Evolutionary conservation across 805 yeast genomes (phyloP), one percentile per base, ranked within the genome.

Genomic region (Saturnispora ahearnii): DNA sequence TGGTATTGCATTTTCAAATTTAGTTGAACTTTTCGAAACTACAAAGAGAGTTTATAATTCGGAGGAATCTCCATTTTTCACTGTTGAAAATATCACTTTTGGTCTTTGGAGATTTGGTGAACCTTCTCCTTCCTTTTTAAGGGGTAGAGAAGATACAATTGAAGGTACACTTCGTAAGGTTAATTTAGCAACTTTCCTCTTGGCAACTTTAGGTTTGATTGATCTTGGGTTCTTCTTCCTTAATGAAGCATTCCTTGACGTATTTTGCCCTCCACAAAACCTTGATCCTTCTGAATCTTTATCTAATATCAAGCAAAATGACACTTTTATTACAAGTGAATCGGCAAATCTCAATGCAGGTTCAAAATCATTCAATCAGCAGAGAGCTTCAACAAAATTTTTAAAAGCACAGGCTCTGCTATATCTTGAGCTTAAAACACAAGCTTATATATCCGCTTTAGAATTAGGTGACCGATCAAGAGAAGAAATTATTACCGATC

Each of bases 381-480:
- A 59, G 13, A 53, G 54, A 33, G 54, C 53, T 15, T 60, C 61
- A 41, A 64, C 69, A 4, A 67, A 67, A 57, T 69, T 93, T 40
- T 69, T 88, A 51, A 89, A 89, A 62, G 78, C 85, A 9, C 96
- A 87, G 57, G 89, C 93, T 0, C 79, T 78, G 11, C 67, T 93
- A 46, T 88, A 75, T 57, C 71, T 93, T 37, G 97, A 93, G 57
- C 73, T 93, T 62, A 93, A 93, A 63, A 93, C 99, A 0, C 99
- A 93, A 65, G 96, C 96, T 0, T 93, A 81, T 61, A 89, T 93
- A 21, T 83, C 96, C 1, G 96, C 95, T 0, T 65, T 90, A 52
- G 87, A 84, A 59, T 73, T 82, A 1, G 72, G 71, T n/a, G 73
- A 79, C 48, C 71, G 84, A 55, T 69, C 84, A 1, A 75, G 78